Base-by-base conservation (phyloP, 352 stramenopile genomes). In the Blastocystis sp. region DNA sequence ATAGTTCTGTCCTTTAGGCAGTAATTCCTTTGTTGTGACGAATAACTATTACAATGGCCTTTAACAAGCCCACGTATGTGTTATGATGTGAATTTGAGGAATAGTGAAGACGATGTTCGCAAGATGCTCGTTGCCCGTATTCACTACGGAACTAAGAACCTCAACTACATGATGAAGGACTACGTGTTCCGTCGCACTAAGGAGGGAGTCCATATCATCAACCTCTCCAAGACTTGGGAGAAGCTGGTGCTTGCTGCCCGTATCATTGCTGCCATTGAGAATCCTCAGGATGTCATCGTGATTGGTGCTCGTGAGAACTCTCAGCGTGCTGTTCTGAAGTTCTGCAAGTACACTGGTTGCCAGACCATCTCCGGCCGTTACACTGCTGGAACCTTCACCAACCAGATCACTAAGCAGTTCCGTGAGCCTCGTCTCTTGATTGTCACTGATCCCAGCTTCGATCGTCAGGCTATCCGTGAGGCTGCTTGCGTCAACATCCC, bases 401-500 rank as follows among this genome's bases (percentile, higher is more conserved):
- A 99, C 93, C 96, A 99, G 92, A 99, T 99, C 93, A 99, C 96
- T 88, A 98, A 98, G 93, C 96, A 99, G 91, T 99, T 99, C 94
- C 93, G 94, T 88, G 97, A 99, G 92, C 97, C 97, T 85, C 96
- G 96, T 89, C 92, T 99, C 87, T 90, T 99, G 65, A 97, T 99
- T 91, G 96, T 99, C 89, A 99, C 97, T 78, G 97, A 99, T 93
- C 96, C 97, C 52, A 93, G 96, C 88, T 98, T 96, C 32, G 97
- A 99, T 92, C 93, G 94, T 54, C 94, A 97, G 92, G 86, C 96
- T 74, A 95, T 99, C 89, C 93, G 94, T 88, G 97, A 99, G 91
- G 96, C 96, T 88, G 95, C 94, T 87, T 99, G 98, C 91, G 95
- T 98, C 29, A 99, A 99, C 92, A 95, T 99, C 88, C 96, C 96